phyloP scores from a whole-genome alignment of 2,329 filamentous ascomycete genomes.

The Hortaea werneckii region DNA sequence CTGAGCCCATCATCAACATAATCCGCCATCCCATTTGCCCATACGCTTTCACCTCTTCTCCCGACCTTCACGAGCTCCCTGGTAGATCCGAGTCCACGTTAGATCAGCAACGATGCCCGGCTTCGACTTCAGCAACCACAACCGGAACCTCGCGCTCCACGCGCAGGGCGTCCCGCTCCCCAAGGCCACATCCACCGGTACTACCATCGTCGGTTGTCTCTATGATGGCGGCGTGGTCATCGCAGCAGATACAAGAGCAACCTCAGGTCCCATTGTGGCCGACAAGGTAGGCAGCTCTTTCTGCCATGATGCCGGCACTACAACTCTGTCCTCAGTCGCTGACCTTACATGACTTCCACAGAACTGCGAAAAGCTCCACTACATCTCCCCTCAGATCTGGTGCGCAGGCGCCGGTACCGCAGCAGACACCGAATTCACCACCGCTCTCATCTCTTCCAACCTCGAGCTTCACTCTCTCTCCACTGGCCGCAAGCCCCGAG shows the following conservation, averaged over 20 bases:
- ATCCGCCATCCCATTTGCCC: background rate
- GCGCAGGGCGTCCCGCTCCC: conserved; percentile 87
- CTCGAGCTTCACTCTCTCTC: conserved; percentile 95
- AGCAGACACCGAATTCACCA: conserved; percentile 98
- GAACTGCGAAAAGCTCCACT: conserved; percentile 99
- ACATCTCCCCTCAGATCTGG: conserved; percentile 98
- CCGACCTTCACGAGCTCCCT: no score
- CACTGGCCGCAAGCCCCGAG: conserved; percentile 89
- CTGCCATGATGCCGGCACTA: background rate
- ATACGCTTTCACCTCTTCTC: background rate
- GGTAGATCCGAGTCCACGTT: no score
- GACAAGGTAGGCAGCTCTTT: conserved; percentile 58
- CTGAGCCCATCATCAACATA: background rate
- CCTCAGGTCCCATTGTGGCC: conserved; percentile 93
- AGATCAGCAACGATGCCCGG: conserved; percentile 3
- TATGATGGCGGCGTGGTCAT: conserved; percentile 97
- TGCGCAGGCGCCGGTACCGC: conserved; percentile 96
- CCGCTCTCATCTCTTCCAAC: conserved; percentile 94
- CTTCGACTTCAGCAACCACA: conserved; percentile 82
- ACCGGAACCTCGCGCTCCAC: conserved; percentile 94
- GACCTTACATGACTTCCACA: conserved; percentile 4
- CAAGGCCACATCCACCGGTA: conserved; percentile 97
- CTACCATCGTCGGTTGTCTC: conserved; percentile 95
- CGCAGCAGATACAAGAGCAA: conserved; percentile 94
- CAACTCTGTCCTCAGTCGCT: background rate